Evolutionary conservation across 768 basidiomycete genomes (phyloP), one percentile per base, ranked within the genome.

Genomic region (Strobilomyces dryophilus): DNA sequence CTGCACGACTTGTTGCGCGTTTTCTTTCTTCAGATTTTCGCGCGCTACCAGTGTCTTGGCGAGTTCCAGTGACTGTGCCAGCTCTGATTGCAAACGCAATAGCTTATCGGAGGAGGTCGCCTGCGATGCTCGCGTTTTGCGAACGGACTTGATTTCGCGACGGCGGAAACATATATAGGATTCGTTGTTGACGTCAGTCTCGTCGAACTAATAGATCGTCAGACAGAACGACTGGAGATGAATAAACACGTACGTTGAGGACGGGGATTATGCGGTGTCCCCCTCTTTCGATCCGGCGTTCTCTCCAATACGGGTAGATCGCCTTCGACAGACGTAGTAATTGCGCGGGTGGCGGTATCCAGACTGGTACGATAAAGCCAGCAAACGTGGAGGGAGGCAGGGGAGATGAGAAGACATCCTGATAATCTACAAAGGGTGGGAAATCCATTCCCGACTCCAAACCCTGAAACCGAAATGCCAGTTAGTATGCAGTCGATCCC

Each of bases 141-240:
- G 85, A 42, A 92, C 81, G 4, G 91, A 85, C 68, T 98, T 98
- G 70, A 89, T 86, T 67, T 98, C 95, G 50, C 95, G 86, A 55
- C 94, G 81, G 35, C 97, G 84, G 79, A 99, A 99, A 71, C 97
- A 99, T 42, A 98, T 89, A 58, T 98, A 98, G 0, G 95, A 95
- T 62, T 95, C 94, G 51, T 91, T 92, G 59, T 79, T 79, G 43
- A 85, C 85, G 67, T 97, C 93, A 18, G 87, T 79, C 72, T 98
- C 95, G 67, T 98, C 94, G 62, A 81, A 86, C 88, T 91, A 39
- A 5, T 37, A 2, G 41, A 21, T 5, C 4, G 14, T 60, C 42
- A 59, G 53, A 41, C 21, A 53, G 43, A 46, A 29, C 12, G 15
- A 27, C 41, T 5, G 40, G 0, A 21, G 1, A 4, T 18, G 15